phyloP scores from a whole-genome alignment of 495 filamentous ascomycete genomes.

The Penicillium bovifimosum region DNA sequence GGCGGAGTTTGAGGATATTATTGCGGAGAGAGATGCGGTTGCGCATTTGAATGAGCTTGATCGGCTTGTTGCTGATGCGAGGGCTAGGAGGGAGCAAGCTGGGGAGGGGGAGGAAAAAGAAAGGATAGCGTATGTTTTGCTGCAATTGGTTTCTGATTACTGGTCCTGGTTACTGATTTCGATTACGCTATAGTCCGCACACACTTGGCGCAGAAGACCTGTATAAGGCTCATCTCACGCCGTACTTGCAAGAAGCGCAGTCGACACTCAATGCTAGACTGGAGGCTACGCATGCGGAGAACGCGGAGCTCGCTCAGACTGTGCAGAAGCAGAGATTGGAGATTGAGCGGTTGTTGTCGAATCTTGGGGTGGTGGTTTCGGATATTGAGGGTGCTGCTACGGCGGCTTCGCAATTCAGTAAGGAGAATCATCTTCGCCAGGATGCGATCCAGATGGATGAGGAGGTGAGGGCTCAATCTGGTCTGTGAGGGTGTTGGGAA shows the following conservation, averaged over 20 bases:
- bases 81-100: constrained; percentile 46
- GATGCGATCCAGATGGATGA: constrained; percentile 41
- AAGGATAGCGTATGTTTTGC: constrained; percentile 35
- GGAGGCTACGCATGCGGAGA: constrained; percentile 56
- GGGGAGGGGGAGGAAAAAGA: constrained; percentile 14
- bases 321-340: constrained; percentile 65
- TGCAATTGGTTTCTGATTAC: background rate
- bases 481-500: constrained; percentile 12
- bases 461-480: constrained; percentile 31
- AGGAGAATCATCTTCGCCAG: constrained; percentile 36
- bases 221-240: constrained; percentile 64
- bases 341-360: constrained; percentile 60
- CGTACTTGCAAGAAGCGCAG: constrained; percentile 57
- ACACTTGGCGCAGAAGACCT: constrained; percentile 63
- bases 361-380: constrained; percentile 59
- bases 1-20: constrained; percentile 71
- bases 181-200: constrained; percentile 57
- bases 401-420: constrained; percentile 39
- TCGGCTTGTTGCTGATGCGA: constrained; percentile 63
- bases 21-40: constrained; percentile 66
- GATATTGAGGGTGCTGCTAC: constrained; percentile 64
- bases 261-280: constrained; percentile 56
- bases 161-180: constrained; percentile 2
- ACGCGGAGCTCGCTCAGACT: constrained; percentile 55
- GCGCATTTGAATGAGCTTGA: constrained; percentile 78